Evolutionary conservation across 2,329 filamentous ascomycete species (phyloP).

Genomic region (Fusarium papillatum): DNA sequence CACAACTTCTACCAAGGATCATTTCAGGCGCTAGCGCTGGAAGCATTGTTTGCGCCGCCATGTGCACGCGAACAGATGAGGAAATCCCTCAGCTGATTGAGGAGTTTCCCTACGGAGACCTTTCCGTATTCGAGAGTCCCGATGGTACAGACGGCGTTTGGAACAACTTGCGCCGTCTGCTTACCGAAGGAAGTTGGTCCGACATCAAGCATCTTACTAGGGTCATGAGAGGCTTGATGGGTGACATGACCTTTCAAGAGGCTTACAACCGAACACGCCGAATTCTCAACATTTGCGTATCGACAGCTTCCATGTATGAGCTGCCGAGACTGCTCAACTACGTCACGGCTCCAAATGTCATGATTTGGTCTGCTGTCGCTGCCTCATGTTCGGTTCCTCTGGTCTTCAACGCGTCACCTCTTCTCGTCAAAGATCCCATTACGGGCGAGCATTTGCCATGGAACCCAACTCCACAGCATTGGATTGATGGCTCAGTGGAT

Average conservation of each 20-base stretch:
- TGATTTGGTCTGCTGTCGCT: conserved; percentile 97
- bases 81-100: conserved; percentile 80
- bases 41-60: conserved; percentile 85
- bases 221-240: conserved; percentile 85
- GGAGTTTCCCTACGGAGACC: conserved; percentile 82
- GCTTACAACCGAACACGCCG: conserved; percentile 94
- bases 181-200: conserved; percentile 88
- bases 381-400: conserved; percentile 94
- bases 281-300: conserved; percentile 95
- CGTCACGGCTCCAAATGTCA: conserved; percentile 91
- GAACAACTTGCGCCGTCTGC: conserved; percentile 77
- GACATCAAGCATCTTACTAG: conserved; percentile 86
- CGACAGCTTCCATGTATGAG: conserved; percentile 88
- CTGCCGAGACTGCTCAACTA: conserved; percentile 91
- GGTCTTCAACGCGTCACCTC: conserved; percentile 82
- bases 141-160: conserved; percentile 72
- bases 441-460: conserved; percentile 85
- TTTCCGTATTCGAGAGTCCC: conserved; percentile 82
- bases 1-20: conserved; percentile 83
- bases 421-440: conserved; percentile 87
- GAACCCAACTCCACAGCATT: conserved; percentile 88
- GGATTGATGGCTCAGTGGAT: conserved; percentile 96
- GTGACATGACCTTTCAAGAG: conserved; percentile 95
- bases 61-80: conserved; percentile 83
- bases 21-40: conserved; percentile 91